phyloP scores from a whole-genome alignment of 148 eudicot species.

The Nepenthes gracilis region DNA sequence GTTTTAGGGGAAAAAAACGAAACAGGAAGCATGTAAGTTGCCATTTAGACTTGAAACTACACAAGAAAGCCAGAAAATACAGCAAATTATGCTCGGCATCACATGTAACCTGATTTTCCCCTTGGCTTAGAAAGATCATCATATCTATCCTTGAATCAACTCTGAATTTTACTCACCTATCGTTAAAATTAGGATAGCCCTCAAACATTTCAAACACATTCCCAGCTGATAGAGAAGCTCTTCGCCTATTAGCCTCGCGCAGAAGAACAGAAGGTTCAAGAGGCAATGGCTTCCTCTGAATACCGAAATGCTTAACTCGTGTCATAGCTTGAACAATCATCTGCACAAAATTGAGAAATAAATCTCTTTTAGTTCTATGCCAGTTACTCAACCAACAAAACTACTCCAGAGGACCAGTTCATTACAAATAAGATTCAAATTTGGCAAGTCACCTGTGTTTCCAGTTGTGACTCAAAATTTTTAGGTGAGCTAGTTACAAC shows the following conservation, averaged over 20 bases:
- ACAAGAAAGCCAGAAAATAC: not conserved
- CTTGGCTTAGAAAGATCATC: not conserved
- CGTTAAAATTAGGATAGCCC: slow-evolving; percentile 32
- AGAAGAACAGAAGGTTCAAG: slow-evolving; percentile 83
- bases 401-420: not conserved
- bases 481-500: not conserved
- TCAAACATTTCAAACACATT: slow-evolving; percentile 66
- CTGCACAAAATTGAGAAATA: slow-evolving; percentile 26
- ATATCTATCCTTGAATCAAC: not conserved
- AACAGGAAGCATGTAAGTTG: not conserved
- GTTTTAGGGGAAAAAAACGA: not conserved
- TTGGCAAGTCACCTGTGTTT: not conserved
- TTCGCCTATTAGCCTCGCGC: slow-evolving; percentile 89
- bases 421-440: not conserved
- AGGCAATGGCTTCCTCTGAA: slow-evolving; percentile 84
- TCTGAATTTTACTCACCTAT: slow-evolving; percentile 33
- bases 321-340: slow-evolving; percentile 69
- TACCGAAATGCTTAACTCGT: slow-evolving; percentile 71
- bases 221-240: slow-evolving; percentile 88
- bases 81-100: not conserved
- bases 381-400: not conserved
- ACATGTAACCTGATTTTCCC: not conserved
- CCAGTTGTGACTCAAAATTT: not conserved
- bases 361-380: not conserved
- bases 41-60: not conserved